Percentiles rank a stretch among this genome's conserved stretches.
phyloP scores from a whole-genome alignment of 345 rosid genomes.

The Gossypium mustelinum region DNA sequence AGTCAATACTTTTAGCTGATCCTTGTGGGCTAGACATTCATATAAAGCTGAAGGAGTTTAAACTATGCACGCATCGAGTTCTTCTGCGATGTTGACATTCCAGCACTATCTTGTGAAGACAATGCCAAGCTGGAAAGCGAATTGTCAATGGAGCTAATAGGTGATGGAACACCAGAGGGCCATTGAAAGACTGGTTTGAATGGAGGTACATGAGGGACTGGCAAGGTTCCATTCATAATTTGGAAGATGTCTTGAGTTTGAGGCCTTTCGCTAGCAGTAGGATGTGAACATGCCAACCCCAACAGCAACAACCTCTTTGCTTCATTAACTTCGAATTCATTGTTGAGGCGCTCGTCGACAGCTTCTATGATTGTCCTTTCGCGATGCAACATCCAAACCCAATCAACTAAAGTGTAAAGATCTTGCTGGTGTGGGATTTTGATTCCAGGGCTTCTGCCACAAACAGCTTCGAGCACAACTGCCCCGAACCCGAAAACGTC shows the following conservation, averaged over 20 bases:
- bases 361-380: background rate
- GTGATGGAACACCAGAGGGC: background rate
- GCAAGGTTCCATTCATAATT: constrained; percentile 3
- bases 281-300: constrained; percentile 12
- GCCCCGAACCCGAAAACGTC: constrained; percentile 47
- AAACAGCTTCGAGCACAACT: constrained; percentile 42
- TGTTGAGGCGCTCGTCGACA: background rate
- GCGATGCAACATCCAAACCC: constrained; percentile 8
- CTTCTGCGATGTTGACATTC: background rate
- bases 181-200: constrained; percentile 7
- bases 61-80: background rate
- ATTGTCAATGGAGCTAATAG: background rate
- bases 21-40: background rate
- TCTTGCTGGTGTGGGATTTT: background rate
- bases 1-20: background rate
- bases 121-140: constrained; percentile 1
- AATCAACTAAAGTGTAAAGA: constrained; percentile 1
- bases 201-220: background rate
- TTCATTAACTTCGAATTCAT: background rate
- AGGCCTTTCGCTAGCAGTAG: background rate
- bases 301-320: background rate
- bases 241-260: constrained; percentile 5
- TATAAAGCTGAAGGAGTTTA: background rate
- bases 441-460: constrained; percentile 17
- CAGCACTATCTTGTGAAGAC: background rate